Evolutionary conservation across 108 stramenopile genomes (phyloP), one percentile per base, ranked within the genome.

Genomic region (Chaetoceros tenuissimus): DNA sequence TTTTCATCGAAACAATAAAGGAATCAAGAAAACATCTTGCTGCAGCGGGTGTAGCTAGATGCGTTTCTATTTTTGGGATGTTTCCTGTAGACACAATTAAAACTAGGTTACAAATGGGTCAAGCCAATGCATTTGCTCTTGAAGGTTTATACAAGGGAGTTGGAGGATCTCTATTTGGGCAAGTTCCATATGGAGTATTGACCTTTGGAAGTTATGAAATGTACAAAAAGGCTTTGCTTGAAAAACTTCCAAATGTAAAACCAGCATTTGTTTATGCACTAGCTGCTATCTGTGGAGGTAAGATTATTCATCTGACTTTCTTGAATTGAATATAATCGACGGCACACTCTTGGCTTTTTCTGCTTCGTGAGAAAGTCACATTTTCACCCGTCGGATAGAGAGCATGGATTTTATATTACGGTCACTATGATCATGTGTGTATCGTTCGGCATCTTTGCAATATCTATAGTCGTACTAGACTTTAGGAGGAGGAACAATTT

Each of bases 21-120:
- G 68, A 75, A 28, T 64, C 81, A 18, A 46, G 62, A 45, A 71
- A 73, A 1, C 82, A 88, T 53, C 56, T 88, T 53, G 69, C 66
- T 0, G 82, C 87, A 1, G 87, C 87, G 2, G 87, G 80, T 0
- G 78, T 69, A 3, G 87, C 82, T 20, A 67, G 87, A 55, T 68
- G 74, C 28, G 49, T 67, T 10, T 79, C 77, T n/a, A 85, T 87
- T 47, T 86, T 83, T 40, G 60, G 45, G 28, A 83, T 83, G 81
- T 87, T 79, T 34, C 92, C 92, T 18, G 67, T 94, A 24, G 92
- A 94, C 61, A 84, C 83, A 10, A 79, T 89, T 53, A 94, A 94
- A 63, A 94, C 92, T n/a, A 34, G 87, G n/a, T 79, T 94, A 62
- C 87, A 89, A 62, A 80, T 83, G 64, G 69, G 70, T 8, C 71